Percentiles rank a stretch among this genome's conserved stretches.
phyloP scores from a whole-genome alignment of 176 grass and related monocot genomes.

The Pharus latifolius region DNA sequence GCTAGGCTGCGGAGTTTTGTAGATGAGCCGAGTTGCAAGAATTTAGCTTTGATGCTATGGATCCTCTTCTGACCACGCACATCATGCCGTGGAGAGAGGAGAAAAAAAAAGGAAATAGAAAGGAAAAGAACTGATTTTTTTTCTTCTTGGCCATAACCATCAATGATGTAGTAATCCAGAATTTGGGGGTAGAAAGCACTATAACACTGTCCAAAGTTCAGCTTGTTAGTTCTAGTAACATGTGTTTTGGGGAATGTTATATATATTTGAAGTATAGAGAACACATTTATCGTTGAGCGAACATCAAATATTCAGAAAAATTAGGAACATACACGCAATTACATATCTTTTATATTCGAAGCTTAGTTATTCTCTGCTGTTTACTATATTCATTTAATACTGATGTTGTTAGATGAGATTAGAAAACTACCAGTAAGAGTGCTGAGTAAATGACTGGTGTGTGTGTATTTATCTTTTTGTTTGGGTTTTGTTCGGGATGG shows the following conservation, averaged over 20 bases:
- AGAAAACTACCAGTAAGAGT: constrained; percentile 19
- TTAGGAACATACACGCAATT: not conserved
- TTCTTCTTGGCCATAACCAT: too few species aligned
- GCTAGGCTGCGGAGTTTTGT: too few species aligned
- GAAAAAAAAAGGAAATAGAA: too few species aligned
- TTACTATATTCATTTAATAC: constrained; percentile 6
- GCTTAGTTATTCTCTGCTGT: not conserved
- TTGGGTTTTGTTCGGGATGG: constrained; percentile 55
- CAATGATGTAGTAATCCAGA: too few species aligned
- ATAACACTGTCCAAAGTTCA: too few species aligned
- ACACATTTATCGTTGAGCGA: not conserved
- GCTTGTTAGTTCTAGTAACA: not conserved
- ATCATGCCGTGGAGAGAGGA: too few species aligned
- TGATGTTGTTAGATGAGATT: constrained; percentile 15
- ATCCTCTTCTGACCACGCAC: too few species aligned
- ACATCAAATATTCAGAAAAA: not conserved
- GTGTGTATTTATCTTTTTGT: constrained; percentile 38
- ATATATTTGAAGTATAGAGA: not conserved
- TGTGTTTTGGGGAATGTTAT: not conserved
- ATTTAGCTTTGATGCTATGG: too few species aligned
- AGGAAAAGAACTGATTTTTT: too few species aligned
- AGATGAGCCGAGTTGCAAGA: too few species aligned
- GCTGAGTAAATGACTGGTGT: constrained; percentile 43
- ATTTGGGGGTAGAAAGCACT: too few species aligned
- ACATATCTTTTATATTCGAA: not conserved